Percentiles rank a stretch among this genome's conserved stretches.
Evolutionary conservation across 225 moss, liverwort and hornwort species (phyloP).

Genomic region (Climacium dendroides): DNA sequence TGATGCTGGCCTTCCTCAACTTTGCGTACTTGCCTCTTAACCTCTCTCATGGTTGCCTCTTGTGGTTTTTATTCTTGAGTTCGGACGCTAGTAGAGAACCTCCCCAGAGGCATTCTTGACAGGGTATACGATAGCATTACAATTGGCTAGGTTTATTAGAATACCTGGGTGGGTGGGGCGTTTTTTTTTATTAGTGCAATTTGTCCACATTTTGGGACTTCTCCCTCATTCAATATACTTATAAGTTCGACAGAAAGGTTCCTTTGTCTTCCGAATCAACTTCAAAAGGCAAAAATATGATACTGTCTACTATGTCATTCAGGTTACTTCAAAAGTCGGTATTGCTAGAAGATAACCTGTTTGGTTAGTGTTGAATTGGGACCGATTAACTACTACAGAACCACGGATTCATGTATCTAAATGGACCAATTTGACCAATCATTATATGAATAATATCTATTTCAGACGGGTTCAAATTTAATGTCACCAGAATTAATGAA

Average conservation of each 20-base stretch:
- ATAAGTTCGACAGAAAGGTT: background rate
- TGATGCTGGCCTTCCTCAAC: conserved; percentile 54
- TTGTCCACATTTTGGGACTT: background rate
- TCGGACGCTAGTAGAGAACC: background rate
- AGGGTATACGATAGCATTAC: background rate
- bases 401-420: background rate
- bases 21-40: conserved; percentile 34
- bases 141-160: background rate
- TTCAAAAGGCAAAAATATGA: background rate
- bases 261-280: background rate
- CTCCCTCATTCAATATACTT: background rate
- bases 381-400: background rate
- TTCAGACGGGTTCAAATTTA: background rate
- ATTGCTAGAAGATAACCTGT: background rate
- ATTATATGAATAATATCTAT: background rate
- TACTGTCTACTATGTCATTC: background rate
- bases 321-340: background rate
- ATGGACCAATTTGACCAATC: background rate
- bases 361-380: background rate
- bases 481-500: background rate
- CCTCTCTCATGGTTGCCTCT: background rate
- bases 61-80: background rate
- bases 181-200: background rate
- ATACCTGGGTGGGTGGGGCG: background rate
- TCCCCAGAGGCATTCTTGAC: background rate